Conservation (phyloP, 1,139 yeast genomes). For the Ogataea hybrid region DNA sequence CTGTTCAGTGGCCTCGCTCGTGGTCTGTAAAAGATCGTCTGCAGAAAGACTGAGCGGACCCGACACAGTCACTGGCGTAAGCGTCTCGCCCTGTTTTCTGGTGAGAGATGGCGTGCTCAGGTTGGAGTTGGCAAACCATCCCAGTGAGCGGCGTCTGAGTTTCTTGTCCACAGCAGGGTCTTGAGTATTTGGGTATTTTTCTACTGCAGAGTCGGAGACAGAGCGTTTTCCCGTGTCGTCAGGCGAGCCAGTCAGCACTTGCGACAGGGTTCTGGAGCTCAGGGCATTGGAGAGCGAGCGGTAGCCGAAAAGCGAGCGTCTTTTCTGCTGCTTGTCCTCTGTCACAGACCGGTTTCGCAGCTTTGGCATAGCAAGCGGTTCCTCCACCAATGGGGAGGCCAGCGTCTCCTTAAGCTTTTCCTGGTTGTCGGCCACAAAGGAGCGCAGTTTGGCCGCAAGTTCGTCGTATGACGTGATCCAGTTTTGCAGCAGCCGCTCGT, state of each 20-base stretch:
- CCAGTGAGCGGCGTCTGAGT: conserved; percentile 19
- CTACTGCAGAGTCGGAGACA: conserved; percentile 17
- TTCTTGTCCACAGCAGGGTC: conserved; percentile 6
- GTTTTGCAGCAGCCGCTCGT: conserved; percentile 24
- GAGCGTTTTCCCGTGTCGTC: conserved; percentile 13
- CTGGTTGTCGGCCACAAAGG: conserved; percentile 2
- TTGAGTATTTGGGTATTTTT: not conserved
- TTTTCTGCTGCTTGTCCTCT: conserved; percentile 20
- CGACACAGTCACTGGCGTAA: not conserved
- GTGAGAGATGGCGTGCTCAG: conserved; percentile 18
- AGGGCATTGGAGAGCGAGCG: conserved; percentile 24
- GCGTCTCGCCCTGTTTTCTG: not conserved
- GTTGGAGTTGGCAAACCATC: conserved; percentile 24
- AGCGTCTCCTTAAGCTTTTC: conserved; percentile 10
- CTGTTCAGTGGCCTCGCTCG: not conserved
- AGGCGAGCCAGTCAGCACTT: conserved; percentile 7
- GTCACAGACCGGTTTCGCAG: conserved; percentile 12
- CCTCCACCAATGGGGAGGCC: conserved; percentile 17
- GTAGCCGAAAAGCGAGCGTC: conserved; percentile 27
- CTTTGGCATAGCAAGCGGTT: conserved; percentile 12
- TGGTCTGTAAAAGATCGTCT: conserved; percentile 6
- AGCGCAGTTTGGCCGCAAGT: conserved; percentile 13
- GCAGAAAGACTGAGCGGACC: conserved; percentile 13
- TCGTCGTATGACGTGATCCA: conserved; percentile 26
- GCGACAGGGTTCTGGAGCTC: conserved; percentile 18